Percentiles rank a stretch among this genome's conserved stretches.
These are phyloP conservation scores for Fusarium heterosporum DNA, from an alignment of 2,329 filamentous ascomycete genomes.

Conservation along the genomic window DNA sequence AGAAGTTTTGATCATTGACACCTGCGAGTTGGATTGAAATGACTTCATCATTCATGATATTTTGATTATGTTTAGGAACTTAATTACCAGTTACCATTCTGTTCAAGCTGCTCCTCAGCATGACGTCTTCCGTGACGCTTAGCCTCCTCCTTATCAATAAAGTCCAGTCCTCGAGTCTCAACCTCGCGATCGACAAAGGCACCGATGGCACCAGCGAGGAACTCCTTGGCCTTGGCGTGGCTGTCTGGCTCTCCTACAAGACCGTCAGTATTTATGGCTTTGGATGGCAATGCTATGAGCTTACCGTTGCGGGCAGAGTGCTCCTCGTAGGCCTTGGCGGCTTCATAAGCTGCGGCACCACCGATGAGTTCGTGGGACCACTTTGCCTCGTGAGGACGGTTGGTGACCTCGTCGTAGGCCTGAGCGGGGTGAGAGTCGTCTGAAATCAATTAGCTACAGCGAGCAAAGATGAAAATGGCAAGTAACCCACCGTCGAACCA, in stretches of 20 bases:
- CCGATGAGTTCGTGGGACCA: conserved; percentile 50
- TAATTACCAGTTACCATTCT: conserved; percentile 22
- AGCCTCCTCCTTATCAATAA: conserved; percentile 45
- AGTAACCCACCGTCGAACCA: conserved; percentile 21
- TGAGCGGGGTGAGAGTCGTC: conserved; percentile 43
- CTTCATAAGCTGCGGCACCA: conserved; percentile 49
- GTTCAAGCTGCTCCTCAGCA: conserved; percentile 41
- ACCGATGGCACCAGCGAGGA: conserved; percentile 46
- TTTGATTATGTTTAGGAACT: background rate
- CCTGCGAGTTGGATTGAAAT: background rate
- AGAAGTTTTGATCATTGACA: too few relatives aligned
- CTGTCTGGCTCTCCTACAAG: conserved; percentile 42
- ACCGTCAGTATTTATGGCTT: background rate
- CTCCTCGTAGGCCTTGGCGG: conserved; percentile 50
- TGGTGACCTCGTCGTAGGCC: conserved; percentile 44
- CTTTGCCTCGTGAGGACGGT: conserved; percentile 48
- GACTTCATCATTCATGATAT: background rate
- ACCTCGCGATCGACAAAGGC: conserved; percentile 50
- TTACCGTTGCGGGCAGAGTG: conserved; percentile 46
- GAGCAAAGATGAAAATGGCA: rapidly evolving
- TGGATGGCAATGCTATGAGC: background rate
- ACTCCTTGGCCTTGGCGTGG: conserved; percentile 49
- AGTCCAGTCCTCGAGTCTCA: conserved; percentile 49
- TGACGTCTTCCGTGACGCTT: conserved; percentile 47
- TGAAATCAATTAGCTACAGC: background rate